Conservation (phyloP, 2,329 filamentous ascomycete species). For the Penicillium sclerotigenum region DNA sequence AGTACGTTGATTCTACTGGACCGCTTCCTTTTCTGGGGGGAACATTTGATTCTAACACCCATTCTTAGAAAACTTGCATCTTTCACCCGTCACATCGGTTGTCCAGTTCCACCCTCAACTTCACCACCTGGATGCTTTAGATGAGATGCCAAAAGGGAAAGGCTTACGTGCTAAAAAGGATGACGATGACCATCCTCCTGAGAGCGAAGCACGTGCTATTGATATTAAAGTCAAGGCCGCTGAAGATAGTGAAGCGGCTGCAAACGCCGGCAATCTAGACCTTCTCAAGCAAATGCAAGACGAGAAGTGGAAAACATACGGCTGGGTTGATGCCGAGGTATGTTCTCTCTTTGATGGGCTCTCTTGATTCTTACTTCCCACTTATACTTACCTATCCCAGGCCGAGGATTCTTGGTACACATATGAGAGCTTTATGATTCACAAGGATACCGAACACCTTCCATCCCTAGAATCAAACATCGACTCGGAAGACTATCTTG, state of each 20-base stretch:
- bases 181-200: slow-evolving; percentile 46
- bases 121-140: slow-evolving; percentile 82
- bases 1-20: slow-evolving; percentile 52
- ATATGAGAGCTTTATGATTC: slow-evolving; percentile 71
- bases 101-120: slow-evolving; percentile 89
- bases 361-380: slow-evolving; percentile 3
- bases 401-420: slow-evolving; percentile 69
- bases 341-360: not conserved
- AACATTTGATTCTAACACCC: slow-evolving; percentile 5
- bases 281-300: slow-evolving; percentile 74
- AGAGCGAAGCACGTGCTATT: slow-evolving; percentile 67
- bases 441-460: slow-evolving; percentile 43
- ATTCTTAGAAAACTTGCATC: slow-evolving; percentile 71
- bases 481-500: slow-evolving; percentile 59
- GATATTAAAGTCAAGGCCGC: slow-evolving; percentile 82
- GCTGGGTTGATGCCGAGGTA: slow-evolving; percentile 56
- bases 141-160: slow-evolving; percentile 57
- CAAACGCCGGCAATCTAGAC: slow-evolving; percentile 68
- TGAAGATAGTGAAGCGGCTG: slow-evolving; percentile 61
- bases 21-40: not conserved
- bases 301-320: slow-evolving; percentile 75
- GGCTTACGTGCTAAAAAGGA: slow-evolving; percentile 39
- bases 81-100: slow-evolving; percentile 77
- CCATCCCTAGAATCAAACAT: slow-evolving; percentile 54
- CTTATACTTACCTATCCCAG: slow-evolving; percentile 27